Evolutionary conservation across 2,329 filamentous ascomycete genomes (phyloP), one percentile per base, ranked within the genome.

Genomic region (Capronia americana): DNA sequence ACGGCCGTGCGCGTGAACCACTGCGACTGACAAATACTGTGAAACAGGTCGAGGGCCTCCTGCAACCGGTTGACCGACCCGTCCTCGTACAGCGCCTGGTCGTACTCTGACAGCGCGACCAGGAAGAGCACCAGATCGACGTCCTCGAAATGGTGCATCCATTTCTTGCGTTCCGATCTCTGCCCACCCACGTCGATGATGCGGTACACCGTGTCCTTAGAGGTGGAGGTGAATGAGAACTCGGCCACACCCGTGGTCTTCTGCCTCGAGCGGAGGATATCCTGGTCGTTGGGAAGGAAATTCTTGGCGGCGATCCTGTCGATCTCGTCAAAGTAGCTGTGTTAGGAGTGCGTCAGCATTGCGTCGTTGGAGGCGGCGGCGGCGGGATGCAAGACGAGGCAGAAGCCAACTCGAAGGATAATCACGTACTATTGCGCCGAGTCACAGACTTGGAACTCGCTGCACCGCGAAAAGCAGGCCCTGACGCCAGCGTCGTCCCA

Each of bases 91-190:
- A 97, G 86, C 68, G 97, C 85, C 83, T 97, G 93, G 78, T 97
- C 93, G 84, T 97, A 97, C 80, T 97, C 93, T 72, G 93, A 97
- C 74, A 97, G 97, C 80, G 94, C 93, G 73, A 97, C 93, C 63
- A 97, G 83, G 88, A 97, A 97, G 46, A 97, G 90, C 73, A 97
- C 96, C 11, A 93, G 96, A 10, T 93, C 97, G 75, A 97, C 93
- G 75, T 97, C 97, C 84, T 97, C 93, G 81, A 97, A 97, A 83
- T 93, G 96, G 84, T 97, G 93, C 74, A 97, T 97, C 93, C 93
- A 97, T 88, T 97, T 97, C 90, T 97, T 97, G 78, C 93, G 89
- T 82, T 97, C 93, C 6, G 92, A 97, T 78, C 93, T 88, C 81
- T 97, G 93, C 71, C 93, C 94, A 85, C 93, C 94, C 55, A 97